Conservation (phyloP, 306 rosid species). For the Glycine latifolia region DNA sequence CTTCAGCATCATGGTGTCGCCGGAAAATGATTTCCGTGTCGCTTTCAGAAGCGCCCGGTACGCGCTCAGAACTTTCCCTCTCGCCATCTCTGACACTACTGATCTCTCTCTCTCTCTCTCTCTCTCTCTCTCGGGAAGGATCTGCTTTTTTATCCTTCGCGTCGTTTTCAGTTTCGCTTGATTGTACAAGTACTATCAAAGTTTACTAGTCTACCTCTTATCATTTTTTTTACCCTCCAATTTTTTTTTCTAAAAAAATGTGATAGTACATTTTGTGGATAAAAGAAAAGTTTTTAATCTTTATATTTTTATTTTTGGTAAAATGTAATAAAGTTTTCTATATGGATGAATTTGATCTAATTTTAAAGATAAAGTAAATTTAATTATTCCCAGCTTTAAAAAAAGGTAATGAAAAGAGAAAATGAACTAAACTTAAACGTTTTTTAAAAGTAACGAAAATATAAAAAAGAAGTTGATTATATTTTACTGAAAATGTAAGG, state of each 20-base stretch:
- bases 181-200: no score
- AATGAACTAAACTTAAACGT: not conserved
- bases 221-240: no score
- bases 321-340: no score
- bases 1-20: conserved; percentile 72
- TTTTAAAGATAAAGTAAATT: not conserved
- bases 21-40: conserved; percentile 76
- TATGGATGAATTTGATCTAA: no score
- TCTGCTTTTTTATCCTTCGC: no score
- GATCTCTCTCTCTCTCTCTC: not conserved
- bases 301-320: no score
- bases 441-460: not conserved
- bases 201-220: no score
- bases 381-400: not conserved
- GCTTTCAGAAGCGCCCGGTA: conserved; percentile 83
- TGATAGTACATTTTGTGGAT: no score
- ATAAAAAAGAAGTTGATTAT: not conserved
- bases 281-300: no score
- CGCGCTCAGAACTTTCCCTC: conserved; percentile 72
- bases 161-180: no score
- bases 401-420: not conserved
- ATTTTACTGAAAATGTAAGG: not conserved
- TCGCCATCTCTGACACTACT: conserved; percentile 51
- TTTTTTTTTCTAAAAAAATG: no score
- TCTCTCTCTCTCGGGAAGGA: not conserved